Percentiles rank a stretch among this genome's conserved stretches.
Evolutionary conservation across 805 yeast genomes (phyloP).

Genomic region (Huiozyma naganishii): DNA sequence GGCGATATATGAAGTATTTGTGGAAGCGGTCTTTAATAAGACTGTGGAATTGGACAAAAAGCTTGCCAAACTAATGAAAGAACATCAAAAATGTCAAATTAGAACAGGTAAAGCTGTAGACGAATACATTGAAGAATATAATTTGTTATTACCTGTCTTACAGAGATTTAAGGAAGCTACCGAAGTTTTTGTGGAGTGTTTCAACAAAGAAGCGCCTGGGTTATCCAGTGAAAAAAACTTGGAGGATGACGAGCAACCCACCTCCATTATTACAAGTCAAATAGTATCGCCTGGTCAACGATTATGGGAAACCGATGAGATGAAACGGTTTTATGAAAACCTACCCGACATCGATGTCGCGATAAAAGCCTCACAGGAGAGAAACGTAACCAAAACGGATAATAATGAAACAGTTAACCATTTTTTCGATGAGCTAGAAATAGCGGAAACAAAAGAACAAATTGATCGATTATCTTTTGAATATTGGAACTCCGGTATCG

Average conservation of each 20-base stretch:
- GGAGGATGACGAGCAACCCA: constrained; percentile 14
- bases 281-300: constrained; percentile 13
- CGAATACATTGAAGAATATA: constrained; percentile 30
- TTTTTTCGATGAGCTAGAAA: constrained; percentile 35
- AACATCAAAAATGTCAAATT: constrained; percentile 45
- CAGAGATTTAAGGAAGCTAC: constrained; percentile 37
- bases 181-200: constrained; percentile 33
- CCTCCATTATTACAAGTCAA: constrained; percentile 21
- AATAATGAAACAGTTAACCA: constrained; percentile 33
- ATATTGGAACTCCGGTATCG: constrained; percentile 41
- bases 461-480: constrained; percentile 38
- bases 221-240: constrained; percentile 19
- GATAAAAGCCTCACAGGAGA: constrained; percentile 18
- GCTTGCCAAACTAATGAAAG: constrained; percentile 28
- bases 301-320: constrained; percentile 59
- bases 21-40: constrained; percentile 32
- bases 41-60: constrained; percentile 30
- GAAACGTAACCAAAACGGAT: constrained; percentile 3
- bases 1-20: constrained; percentile 33
- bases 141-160: constrained; percentile 26
- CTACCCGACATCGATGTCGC: constrained; percentile 35
- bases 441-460: constrained; percentile 35
- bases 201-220: constrained; percentile 31
- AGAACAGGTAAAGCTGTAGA: constrained; percentile 50
- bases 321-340: constrained; percentile 51